Base-by-base conservation (phyloP, 2,329 filamentous ascomycete species). In the Thielaviopsis musarum region DNA sequence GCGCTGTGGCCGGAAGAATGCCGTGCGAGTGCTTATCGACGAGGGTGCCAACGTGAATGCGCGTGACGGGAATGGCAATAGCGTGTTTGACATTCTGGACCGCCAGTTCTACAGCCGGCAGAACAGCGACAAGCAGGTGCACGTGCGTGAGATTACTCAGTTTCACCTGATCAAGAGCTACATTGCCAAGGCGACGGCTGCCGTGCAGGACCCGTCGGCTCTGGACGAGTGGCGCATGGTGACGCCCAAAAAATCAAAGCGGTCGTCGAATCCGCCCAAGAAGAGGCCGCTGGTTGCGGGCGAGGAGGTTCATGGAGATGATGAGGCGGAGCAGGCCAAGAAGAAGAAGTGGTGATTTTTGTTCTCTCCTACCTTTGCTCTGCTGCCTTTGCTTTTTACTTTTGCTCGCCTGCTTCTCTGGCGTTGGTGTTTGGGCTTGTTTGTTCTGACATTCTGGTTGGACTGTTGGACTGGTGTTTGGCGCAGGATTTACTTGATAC, bases 1-100 rank as follows among this genome's bases (percentile, higher is more conserved):
- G 1, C 72, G 77, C 2, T 70, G 74, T 21, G 78, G 79, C 0
- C 73, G 75, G 57, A 80, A 80, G 67, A 71, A 77, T 2, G 78
- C 78, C 1, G 67, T 77, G 28, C 72, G 71, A 13, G 72, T 73
- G 7, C 69, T 81, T 12, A 68, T 76, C 13, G 69, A 72, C n/a
- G 64, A 69, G 5, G 74, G 74, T 0, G 77, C 77, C 12, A 77
- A 74, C 30, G 73, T 78, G 0, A 69, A 76, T 34, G 75, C 68
- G 7, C 69, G 75, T 1, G 76, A 80, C 57, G 69, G 69, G 0
- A 68, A 70, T 1, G 74, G 75, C 0, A 62, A 73, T 2, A 72
- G 76, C 49, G 66, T 79, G 7, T 66, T 80, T 1, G 73, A 75
- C 6, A 69, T 78, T 1, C 68, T 74, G 0, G 76, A 79, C 58